phyloP scores from a whole-genome alignment of 2,329 filamentous ascomycete species.

The Dactylellina leptospora region DNA sequence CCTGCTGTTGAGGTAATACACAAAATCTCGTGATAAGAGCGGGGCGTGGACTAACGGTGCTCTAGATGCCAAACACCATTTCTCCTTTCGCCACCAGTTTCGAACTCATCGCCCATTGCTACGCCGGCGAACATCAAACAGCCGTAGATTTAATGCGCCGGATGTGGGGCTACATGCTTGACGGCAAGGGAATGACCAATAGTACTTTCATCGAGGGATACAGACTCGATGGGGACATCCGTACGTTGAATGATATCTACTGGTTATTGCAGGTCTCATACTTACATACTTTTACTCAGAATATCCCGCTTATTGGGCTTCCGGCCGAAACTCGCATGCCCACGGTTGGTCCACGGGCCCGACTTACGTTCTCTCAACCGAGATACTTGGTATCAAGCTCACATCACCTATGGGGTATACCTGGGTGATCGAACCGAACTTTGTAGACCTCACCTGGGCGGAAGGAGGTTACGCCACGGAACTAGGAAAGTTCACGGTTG shows the following conservation, averaged over 20 bases:
- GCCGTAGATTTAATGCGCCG: conserved; percentile 60
- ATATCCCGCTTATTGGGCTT: conserved; percentile 59
- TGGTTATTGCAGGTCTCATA: neutral
- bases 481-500: conserved; percentile 60
- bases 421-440: conserved; percentile 61
- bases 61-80: conserved; percentile 58
- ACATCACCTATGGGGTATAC: conserved; percentile 59
- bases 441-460: conserved; percentile 60
- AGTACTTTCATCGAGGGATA: conserved; percentile 63
- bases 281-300: conserved; percentile 37
- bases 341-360: conserved; percentile 66
- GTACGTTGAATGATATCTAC: conserved; percentile 22
- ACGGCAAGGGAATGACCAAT: conserved; percentile 62
- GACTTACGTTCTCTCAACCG: conserved; percentile 63
- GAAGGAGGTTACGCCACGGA: conserved; percentile 62
- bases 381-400: conserved; percentile 62
- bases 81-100: conserved; percentile 62
- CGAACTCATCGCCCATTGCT: conserved; percentile 62
- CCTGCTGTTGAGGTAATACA: conserved; percentile 61
- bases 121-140: conserved; percentile 59
- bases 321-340: conserved; percentile 64
- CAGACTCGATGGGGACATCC: conserved; percentile 59
- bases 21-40: neutral
- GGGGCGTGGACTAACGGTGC: neutral
- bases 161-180: conserved; percentile 62